A percentile compares a stretch with the other conserved stretches of the same genome.
Conservation (phyloP, 306 rosid genomes). For the Rosa chinensis region DNA sequence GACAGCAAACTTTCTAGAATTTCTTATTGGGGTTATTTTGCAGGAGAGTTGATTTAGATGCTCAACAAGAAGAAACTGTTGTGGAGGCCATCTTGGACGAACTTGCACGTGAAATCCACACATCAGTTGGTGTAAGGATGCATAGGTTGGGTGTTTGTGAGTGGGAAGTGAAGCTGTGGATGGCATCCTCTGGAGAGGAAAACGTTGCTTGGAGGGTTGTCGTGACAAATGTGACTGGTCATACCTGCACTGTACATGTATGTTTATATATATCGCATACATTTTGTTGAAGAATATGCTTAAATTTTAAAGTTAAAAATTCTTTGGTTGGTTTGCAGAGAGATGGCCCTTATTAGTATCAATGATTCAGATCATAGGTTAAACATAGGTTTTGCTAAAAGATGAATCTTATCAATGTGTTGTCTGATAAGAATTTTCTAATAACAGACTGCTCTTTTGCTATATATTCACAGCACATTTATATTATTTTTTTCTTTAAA, state of each 20-base stretch:
- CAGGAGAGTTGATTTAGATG: conserved; percentile 62
- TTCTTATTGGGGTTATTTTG: conserved; percentile 40
- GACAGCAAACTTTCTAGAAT: conserved; percentile 24
- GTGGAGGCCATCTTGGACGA: conserved; percentile 66
- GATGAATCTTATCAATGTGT: neutral
- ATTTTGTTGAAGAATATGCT: conserved; percentile 22
- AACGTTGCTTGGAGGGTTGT: conserved; percentile 94
- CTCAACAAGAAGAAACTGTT: conserved; percentile 61
- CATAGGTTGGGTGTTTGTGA: conserved; percentile 88
- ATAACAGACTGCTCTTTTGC: neutral
- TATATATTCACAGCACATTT: neutral
- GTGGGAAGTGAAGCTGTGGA: conserved; percentile 98
- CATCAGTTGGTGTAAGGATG: conserved; percentile 91
- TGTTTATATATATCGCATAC: conserved; percentile 32
- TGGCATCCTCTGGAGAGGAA: conserved; percentile 67
- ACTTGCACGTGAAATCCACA: conserved; percentile 70
- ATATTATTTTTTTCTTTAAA: neutral
- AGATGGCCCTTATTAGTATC: neutral
- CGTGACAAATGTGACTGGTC: conserved; percentile 95
- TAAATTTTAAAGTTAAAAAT: neutral
- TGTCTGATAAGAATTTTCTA: conserved; percentile 3
- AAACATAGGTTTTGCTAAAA: neutral
- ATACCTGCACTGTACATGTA: conserved; percentile 89
- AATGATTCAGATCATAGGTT: neutral
- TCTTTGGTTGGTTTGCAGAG: conserved; percentile 24